Percentiles rank a stretch among this genome's conserved stretches.
Evolutionary conservation across 768 basidiomycete genomes (phyloP).

Genomic region (Panellus pusillus): DNA sequence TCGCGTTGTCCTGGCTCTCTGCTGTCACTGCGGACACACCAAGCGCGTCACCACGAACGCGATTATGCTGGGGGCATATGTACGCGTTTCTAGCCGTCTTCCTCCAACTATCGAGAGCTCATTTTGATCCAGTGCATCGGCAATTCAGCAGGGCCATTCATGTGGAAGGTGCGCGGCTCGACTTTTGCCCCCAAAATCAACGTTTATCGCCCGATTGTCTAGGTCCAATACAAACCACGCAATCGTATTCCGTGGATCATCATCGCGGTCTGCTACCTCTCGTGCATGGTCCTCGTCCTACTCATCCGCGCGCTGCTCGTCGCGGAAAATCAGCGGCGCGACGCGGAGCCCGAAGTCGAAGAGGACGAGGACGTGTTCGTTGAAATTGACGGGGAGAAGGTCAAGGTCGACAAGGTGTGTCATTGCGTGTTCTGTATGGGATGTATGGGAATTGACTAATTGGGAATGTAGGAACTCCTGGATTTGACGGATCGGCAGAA

Average conservation of each 20-base stretch:
- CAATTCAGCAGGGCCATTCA: conserved; percentile 70
- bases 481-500: conserved; percentile 1
- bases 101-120: no score
- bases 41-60: conserved; percentile 72
- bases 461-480: neutral
- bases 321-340: conserved; percentile 60
- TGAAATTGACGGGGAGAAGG: neutral
- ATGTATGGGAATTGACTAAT: neutral
- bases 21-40: conserved; percentile 68
- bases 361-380: no score
- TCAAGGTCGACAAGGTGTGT: conserved; percentile 4
- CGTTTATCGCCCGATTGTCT: neutral
- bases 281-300: conserved; percentile 37
- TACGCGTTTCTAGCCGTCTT: neutral
- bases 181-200: no score
- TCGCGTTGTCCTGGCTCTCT: conserved; percentile 65
- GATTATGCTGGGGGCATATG: conserved; percentile 69
- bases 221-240: conserved; percentile 30
- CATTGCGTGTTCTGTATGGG: neutral
- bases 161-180: conserved; percentile 54
- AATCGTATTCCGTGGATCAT: conserved; percentile 77
- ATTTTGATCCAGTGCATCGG: conserved; percentile 52
- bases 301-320: conserved; percentile 55
- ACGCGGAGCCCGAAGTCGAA: conserved; percentile 35
- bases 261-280: conserved; percentile 54